Conservation (phyloP, 169 alveolate species). For the Plasmodium fragile region DNA sequence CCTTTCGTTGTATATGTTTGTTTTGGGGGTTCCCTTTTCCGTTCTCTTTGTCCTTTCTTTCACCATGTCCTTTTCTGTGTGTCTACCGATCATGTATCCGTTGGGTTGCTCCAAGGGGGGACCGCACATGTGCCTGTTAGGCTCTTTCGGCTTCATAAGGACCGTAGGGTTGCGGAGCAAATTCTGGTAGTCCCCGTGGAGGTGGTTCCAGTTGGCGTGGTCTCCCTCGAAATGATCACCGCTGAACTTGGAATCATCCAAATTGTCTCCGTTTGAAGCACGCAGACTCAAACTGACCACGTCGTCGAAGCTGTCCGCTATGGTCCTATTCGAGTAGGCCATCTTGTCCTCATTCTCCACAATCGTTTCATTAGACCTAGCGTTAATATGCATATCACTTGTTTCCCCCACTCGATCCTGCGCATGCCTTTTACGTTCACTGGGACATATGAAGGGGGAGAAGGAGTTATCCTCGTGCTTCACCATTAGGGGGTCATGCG, state of each 20-base stretch:
- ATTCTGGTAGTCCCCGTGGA: neutral
- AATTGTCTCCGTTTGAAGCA: neutral
- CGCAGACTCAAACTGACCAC: neutral
- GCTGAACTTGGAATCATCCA: neutral
- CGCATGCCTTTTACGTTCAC: neutral
- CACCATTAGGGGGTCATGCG: neutral
- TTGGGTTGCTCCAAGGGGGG: neutral
- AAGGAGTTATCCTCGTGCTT: neutral
- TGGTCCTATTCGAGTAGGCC: conserved; percentile 27
- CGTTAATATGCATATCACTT: neutral
- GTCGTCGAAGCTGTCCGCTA: conserved; percentile 14
- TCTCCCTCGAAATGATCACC: neutral
- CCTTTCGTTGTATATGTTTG: conserved; percentile 61
- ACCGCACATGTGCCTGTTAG: neutral
- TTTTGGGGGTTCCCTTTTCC: conserved; percentile 6
- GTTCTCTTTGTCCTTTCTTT: neutral
- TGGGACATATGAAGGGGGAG: neutral
- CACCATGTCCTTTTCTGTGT: neutral
- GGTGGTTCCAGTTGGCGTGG: neutral
- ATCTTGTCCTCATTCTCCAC: conserved; percentile 9
- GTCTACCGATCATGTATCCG: neutral
- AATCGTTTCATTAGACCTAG: conserved; percentile 24
- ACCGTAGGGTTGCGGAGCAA: conserved; percentile 10
- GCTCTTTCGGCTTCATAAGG: conserved; percentile 21
- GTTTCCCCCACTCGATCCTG: neutral